These are phyloP conservation scores for Aspergillus clavatus DNA, from an alignment of 2,329 filamentous ascomycete genomes.

Conservation along the genomic window DNA sequence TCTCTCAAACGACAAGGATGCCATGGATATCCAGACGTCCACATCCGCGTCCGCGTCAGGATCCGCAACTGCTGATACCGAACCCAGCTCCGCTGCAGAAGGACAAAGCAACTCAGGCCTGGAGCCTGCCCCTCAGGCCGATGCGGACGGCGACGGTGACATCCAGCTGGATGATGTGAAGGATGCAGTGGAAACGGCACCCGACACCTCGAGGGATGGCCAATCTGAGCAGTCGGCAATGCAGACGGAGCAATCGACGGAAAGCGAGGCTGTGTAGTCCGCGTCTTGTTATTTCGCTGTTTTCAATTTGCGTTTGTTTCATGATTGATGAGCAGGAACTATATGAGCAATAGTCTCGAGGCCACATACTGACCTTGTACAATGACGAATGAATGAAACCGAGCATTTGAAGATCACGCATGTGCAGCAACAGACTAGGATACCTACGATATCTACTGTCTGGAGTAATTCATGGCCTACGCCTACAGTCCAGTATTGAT, in stretches of 20 bases:
- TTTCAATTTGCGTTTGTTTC: constrained; percentile 5
- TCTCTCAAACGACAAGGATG: constrained; percentile 22
- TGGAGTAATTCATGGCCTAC: too few relatives aligned
- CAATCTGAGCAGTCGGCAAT: too few relatives aligned
- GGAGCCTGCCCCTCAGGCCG: background rate
- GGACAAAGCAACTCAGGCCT: background rate
- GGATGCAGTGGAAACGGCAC: constrained; percentile 10
- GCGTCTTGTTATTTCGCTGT: background rate
- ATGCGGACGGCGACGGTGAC: constrained; percentile 29
- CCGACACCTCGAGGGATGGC: constrained; percentile 5
- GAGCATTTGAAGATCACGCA: background rate
- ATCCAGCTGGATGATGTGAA: constrained; percentile 35
- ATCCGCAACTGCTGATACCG: too few relatives aligned
- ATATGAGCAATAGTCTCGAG: constrained; percentile 1
- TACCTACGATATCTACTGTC: too few relatives aligned
- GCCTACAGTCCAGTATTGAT: too few relatives aligned
- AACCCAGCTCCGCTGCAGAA: constrained; percentile 5
- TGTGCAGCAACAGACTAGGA: too few relatives aligned
- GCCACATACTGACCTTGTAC: background rate
- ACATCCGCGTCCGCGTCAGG: too few relatives aligned
- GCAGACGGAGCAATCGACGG: background rate
- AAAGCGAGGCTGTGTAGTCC: background rate
- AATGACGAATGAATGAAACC: background rate
- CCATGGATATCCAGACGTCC: constrained; percentile 1
- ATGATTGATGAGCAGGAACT: constrained; percentile 16